These are phyloP conservation scores for Trichoderma atrobrunneum DNA, from an alignment of 2,329 filamentous ascomycete species.

Conservation along the genomic window DNA sequence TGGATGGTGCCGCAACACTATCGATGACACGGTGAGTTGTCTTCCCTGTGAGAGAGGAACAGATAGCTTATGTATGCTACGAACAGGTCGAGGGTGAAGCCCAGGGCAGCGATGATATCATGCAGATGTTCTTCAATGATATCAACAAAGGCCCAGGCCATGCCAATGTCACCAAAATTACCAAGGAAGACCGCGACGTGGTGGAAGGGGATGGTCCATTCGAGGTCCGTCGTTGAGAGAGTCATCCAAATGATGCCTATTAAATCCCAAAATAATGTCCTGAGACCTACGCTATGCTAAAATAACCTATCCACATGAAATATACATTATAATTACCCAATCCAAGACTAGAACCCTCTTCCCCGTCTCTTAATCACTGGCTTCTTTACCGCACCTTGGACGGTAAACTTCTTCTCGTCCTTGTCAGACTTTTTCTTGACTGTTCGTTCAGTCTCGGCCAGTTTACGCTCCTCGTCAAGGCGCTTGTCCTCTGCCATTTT, in stretches of 20 bases:
- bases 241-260: background rate
- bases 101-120: conserved; percentile 65
- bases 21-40: conserved; percentile 49
- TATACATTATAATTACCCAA: background rate
- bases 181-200: conserved; percentile 63
- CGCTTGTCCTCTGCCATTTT: conserved; percentile 87
- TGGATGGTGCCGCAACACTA: conserved; percentile 61
- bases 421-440: conserved; percentile 37
- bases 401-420: conserved; percentile 55
- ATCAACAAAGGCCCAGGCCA: conserved; percentile 70
- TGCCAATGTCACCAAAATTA: conserved; percentile 71
- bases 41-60: background rate
- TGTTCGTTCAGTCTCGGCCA: conserved; percentile 47
- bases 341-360: conserved; percentile 45
- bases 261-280: background rate
- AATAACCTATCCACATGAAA: background rate
- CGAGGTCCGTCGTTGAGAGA: conserved; percentile 45
- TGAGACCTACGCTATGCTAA: background rate
- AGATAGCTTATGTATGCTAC: background rate
- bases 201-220: conserved; percentile 69
- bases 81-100: conserved; percentile 83
- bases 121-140: conserved; percentile 70
- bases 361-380: conserved; percentile 56
- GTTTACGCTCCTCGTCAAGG: conserved; percentile 56
- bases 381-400: conserved; percentile 61